phyloP scores from a whole-genome alignment of 2,329 filamentous ascomycete species.

The Phoma herbarum region DNA sequence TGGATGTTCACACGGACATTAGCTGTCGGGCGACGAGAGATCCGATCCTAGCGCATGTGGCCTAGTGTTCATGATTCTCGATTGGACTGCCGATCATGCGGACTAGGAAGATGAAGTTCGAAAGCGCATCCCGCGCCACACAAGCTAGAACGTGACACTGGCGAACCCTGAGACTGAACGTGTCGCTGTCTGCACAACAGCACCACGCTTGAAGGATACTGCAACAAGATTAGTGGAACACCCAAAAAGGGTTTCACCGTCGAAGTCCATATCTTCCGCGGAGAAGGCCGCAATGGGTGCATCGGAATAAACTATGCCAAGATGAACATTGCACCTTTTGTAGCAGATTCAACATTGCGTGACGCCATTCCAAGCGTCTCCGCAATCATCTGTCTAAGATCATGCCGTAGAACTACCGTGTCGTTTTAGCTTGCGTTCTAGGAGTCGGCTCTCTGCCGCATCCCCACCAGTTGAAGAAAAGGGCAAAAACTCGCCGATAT shows the following conservation, averaged over 20 bases:
- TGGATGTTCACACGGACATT: not conserved
- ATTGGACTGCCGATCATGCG: not conserved
- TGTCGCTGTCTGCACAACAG: not conserved
- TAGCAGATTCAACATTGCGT: not conserved
- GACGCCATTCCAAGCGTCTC: conserved; percentile 4
- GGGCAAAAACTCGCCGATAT: not conserved
- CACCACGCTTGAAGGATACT: not conserved
- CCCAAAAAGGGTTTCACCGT: not conserved
- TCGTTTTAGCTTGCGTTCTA: conserved; percentile 1
- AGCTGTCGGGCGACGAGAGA: not conserved
- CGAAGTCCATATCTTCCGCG: not conserved
- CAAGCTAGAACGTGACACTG: not conserved
- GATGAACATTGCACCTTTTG: not conserved
- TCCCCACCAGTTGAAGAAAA: not conserved
- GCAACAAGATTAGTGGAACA: not conserved
- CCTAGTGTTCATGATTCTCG: not conserved
- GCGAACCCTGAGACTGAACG: not conserved
- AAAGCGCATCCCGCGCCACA: not conserved
- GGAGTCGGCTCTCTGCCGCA: not conserved
- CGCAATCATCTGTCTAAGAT: conserved; percentile 1
- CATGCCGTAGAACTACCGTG: conserved; percentile 1
- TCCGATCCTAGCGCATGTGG: conserved; percentile 3
- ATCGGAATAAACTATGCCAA: not conserved
- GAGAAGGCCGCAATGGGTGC: not conserved
- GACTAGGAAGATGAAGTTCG: not conserved